phyloP scores from a whole-genome alignment of 2,329 filamentous ascomycete species.

The Claviceps africana region DNA sequence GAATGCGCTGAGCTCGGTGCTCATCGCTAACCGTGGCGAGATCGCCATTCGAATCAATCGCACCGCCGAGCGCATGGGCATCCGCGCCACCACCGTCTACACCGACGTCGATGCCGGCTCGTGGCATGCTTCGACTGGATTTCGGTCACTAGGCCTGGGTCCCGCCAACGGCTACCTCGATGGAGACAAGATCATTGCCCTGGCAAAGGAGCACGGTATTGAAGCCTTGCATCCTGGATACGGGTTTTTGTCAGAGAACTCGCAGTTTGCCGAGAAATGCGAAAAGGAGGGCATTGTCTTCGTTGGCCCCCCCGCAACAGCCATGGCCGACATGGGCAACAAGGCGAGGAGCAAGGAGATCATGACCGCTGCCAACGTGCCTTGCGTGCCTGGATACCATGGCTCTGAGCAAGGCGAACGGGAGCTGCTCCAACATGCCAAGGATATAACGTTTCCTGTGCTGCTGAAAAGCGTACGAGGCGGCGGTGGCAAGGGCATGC shows the following conservation, averaged over 20 bases:
- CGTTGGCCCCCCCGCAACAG: slow-evolving; percentile 75
- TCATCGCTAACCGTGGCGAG: slow-evolving; percentile 94
- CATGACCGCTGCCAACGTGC: slow-evolving; percentile 88
- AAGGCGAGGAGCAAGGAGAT: slow-evolving; percentile 92
- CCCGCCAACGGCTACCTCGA: slow-evolving; percentile 80
- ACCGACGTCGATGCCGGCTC: slow-evolving; percentile 79
- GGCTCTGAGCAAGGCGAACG: slow-evolving; percentile 62
- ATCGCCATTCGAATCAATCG: slow-evolving; percentile 87
- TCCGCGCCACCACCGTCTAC: slow-evolving; percentile 86
- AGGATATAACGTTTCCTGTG: slow-evolving; percentile 54
- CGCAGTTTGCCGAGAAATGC: slow-evolving; percentile 76
- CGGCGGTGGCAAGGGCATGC: slow-evolving; percentile 74
- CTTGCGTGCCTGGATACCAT: slow-evolving; percentile 93
- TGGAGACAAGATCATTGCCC: slow-evolving; percentile 77
- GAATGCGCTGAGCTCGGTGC: slow-evolving; percentile 57
- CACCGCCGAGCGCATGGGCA: slow-evolving; percentile 77
- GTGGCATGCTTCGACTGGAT: slow-evolving; percentile 78
- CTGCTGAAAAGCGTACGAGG: slow-evolving; percentile 69
- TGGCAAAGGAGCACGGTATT: slow-evolving; percentile 76
- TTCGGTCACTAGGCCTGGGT: slow-evolving; percentile 72
- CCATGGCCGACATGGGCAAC: slow-evolving; percentile 82
- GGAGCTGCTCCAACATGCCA: slow-evolving; percentile 52
- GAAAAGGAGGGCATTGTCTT: slow-evolving; percentile 84
- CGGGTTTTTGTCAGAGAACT: slow-evolving; percentile 90
- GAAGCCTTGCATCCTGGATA: slow-evolving; percentile 92